These are phyloP conservation scores for Amaranthus palmeri DNA, from an alignment of 148 eudicot species.

Conservation along the genomic window DNA sequence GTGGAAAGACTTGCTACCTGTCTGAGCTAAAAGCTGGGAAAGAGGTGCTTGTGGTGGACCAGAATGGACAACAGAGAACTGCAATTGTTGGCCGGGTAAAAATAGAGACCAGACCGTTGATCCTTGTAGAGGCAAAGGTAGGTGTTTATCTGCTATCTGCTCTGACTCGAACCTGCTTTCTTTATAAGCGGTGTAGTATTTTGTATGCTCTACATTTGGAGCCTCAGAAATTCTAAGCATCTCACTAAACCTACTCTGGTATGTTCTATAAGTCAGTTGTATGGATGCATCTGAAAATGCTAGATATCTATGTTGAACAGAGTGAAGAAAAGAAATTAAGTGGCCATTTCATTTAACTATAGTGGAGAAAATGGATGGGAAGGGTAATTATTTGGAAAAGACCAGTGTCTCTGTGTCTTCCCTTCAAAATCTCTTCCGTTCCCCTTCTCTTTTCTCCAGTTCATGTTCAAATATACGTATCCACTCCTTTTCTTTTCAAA, in stretches of 20 bases:
- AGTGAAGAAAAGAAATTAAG: not conserved
- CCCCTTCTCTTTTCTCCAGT: too few relatives aligned
- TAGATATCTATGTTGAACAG: not conserved
- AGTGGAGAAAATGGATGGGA: not conserved
- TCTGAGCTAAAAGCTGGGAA: slow-evolving; percentile 84
- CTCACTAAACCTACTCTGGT: not conserved
- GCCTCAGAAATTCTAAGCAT: not conserved
- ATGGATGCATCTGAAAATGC: not conserved
- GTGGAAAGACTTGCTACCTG: slow-evolving; percentile 86
- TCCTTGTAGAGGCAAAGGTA: slow-evolving; percentile 88
- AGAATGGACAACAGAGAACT: slow-evolving; percentile 65
- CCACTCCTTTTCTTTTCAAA: too few relatives aligned
- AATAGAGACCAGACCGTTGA: slow-evolving; percentile 76
- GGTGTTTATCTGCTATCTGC: slow-evolving; percentile 10
- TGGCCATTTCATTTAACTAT: too few relatives aligned
- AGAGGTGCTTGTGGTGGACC: slow-evolving; percentile 73
- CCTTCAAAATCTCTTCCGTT: too few relatives aligned
- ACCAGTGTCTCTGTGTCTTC: too few relatives aligned
- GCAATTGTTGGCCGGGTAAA: slow-evolving; percentile 88
- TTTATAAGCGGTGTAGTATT: not conserved
- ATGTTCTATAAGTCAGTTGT: not conserved
- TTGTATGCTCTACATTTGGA: not conserved
- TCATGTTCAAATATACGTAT: too few relatives aligned
- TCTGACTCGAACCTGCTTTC: not conserved
- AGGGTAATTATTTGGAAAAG: too few relatives aligned